Evolutionary conservation across 179 eudicot genomes (phyloP).

Genomic region (Beta lomatogona): DNA sequence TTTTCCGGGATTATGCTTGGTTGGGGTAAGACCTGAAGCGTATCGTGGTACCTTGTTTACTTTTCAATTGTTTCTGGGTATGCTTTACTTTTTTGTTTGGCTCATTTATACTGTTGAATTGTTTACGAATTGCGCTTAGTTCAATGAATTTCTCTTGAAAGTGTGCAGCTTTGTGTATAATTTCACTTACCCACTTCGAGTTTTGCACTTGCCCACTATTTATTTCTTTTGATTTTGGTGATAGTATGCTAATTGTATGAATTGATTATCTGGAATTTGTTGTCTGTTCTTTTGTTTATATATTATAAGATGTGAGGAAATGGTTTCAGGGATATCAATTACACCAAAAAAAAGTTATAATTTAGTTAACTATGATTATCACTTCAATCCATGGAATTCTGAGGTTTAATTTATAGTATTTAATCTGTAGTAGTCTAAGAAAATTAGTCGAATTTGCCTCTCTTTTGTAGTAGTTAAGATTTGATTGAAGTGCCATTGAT

Average conservation of each 20-base stretch:
- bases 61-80: neutral
- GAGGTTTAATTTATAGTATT: neutral
- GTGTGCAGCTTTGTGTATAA: slow-evolving; percentile 1
- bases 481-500: neutral
- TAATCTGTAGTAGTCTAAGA: neutral
- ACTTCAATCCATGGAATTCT: neutral
- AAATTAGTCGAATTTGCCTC: neutral
- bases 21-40: slow-evolving; percentile 40
- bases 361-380: neutral
- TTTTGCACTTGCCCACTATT: neutral
- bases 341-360: no score
- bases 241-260: neutral
- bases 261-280: neutral
- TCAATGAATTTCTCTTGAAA: neutral
- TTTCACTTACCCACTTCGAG: slow-evolving; percentile 5
- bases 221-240: neutral
- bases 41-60: slow-evolving; percentile 29
- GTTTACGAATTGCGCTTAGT: slow-evolving; percentile 14
- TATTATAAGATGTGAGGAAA: neutral
- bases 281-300: neutral
- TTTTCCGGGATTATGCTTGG: slow-evolving; percentile 58
- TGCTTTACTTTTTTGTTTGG: neutral
- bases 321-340: neutral
- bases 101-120: neutral
- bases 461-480: neutral